Evolutionary conservation across 805 yeast species (phyloP).

Genomic region (Kodamaea fukazawae): DNA sequence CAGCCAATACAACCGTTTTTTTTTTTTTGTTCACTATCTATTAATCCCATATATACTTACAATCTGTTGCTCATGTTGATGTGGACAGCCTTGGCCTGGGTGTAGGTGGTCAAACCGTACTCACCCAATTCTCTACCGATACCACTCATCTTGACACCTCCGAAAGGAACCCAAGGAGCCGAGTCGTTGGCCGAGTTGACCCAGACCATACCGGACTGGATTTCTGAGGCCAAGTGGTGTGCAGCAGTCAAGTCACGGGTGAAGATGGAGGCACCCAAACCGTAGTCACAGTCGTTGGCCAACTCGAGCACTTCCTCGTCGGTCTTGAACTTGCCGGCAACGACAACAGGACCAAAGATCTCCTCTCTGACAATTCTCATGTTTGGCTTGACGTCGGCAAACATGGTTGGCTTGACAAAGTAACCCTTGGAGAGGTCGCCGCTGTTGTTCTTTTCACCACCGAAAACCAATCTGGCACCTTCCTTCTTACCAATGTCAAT

Average conservation of each 20-base stretch:
- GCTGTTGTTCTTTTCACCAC: slow-evolving; percentile 42
- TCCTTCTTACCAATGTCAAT: slow-evolving; percentile 44
- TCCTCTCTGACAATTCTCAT: slow-evolving; percentile 75
- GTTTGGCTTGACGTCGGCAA: slow-evolving; percentile 62
- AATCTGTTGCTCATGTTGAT: slow-evolving; percentile 57
- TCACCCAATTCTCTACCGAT: slow-evolving; percentile 44
- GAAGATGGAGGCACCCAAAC: slow-evolving; percentile 81
- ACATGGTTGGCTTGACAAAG: slow-evolving; percentile 73
- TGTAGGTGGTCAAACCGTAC: slow-evolving; percentile 34
- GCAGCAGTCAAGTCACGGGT: slow-evolving; percentile 65
- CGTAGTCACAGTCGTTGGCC: slow-evolving; percentile 75
- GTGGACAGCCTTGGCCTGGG: slow-evolving; percentile 34
- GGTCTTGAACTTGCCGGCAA: slow-evolving; percentile 59
- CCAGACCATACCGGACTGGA: slow-evolving; percentile 46
- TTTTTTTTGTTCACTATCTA: no score
- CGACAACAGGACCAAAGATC: slow-evolving; percentile 85
- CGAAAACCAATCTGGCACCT: slow-evolving; percentile 41
- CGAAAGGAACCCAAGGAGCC: slow-evolving; percentile 38
- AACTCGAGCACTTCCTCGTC: slow-evolving; percentile 65
- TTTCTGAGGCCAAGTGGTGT: slow-evolving; percentile 56
- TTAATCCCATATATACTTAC: slow-evolving; percentile 12
- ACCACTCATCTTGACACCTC: slow-evolving; percentile 37
- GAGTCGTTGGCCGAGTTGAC: slow-evolving; percentile 46
- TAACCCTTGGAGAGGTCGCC: slow-evolving; percentile 50
- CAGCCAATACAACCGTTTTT: no score